These are phyloP conservation scores for Aschersonia sp. DNA, from an alignment of 2,329 filamentous ascomycete genomes.

Conservation along the genomic window DNA sequence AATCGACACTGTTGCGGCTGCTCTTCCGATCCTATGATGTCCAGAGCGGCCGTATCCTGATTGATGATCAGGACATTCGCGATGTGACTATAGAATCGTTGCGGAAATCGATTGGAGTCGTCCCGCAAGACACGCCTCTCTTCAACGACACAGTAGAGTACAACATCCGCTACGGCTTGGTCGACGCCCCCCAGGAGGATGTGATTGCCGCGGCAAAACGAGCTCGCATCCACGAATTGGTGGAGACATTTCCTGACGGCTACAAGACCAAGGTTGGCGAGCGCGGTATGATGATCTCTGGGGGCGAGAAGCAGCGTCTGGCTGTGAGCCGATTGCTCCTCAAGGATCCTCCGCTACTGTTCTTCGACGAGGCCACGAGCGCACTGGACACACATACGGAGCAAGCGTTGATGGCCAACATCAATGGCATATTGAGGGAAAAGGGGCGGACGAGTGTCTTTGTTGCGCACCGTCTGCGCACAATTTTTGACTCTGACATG, in stretches of 20 bases:
- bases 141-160: constrained; percentile 96
- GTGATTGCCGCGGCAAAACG: constrained; percentile 66
- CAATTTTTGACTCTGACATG: constrained; percentile 83
- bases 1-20: constrained; percentile 80
- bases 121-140: constrained; percentile 90
- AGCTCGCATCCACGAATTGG: constrained; percentile 73
- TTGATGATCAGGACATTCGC: constrained; percentile 86
- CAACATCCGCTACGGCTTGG: constrained; percentile 85
- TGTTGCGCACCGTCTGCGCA: constrained; percentile 80
- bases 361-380: constrained; percentile 91
- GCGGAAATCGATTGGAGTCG: constrained; percentile 76
- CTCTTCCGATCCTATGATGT: constrained; percentile 93
- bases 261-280: constrained; percentile 88
- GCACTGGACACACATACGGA: constrained; percentile 90
- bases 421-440: constrained; percentile 81
- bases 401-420: constrained; percentile 77
- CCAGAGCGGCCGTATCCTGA: constrained; percentile 68
- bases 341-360: constrained; percentile 79
- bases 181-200: constrained; percentile 58
- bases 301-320: constrained; percentile 83
- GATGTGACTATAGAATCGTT: constrained; percentile 71
- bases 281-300: constrained; percentile 91
- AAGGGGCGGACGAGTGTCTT: constrained; percentile 87
- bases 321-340: constrained; percentile 72
- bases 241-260: constrained; percentile 67